Base-by-base conservation (phyloP, 1,284 basidiomycete species). In the Ustilago tritici region DNA sequence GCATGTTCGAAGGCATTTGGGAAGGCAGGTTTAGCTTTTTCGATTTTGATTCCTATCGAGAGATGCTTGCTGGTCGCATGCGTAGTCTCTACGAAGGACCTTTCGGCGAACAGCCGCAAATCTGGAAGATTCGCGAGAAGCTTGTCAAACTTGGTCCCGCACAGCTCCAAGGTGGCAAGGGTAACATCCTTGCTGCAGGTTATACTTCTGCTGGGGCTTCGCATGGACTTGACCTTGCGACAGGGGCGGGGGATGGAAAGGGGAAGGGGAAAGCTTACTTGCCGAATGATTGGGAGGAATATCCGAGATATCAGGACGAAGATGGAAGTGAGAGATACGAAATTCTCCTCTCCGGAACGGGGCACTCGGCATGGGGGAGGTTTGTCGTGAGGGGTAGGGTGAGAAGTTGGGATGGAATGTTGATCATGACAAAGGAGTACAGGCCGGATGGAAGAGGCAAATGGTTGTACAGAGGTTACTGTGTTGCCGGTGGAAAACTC, bases 11-110 rank as follows among this genome's bases (percentile, higher is more conserved):
- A 8, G 89, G 89, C 0, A 86, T 86, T 23, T 90, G 89, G 89
- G 89, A 90, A 67, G 89, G 89, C 1, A 86, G 87, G 11, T 90
- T 90, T 72, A 82, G 85, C 59, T 90, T 89, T 75, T 88, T 90
- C 76, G 89, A 90, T 67, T 90, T 89, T 73, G 89, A 89, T 68
- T 87, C 87, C 31, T 90, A 89, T 62, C 86, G 88, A 35, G 86
- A 88, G 57, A 88, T 89, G 82, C 80, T 89, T 2, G 86, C 84
- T 2, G 89, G 89, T 0, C 81, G 88, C 55, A 86, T 88, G 84
- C 66, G 85, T 17, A 87, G 87, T 23, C 79, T 89, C 32, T 89
- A 89, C 74, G 87, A 88, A 54, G 89, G 89, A 0, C 86, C 87
- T 12, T 89, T 88, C 70, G 89, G 88, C 4, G 88, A 89, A 74